Conservation (phyloP, 495 filamentous ascomycete genomes). For the Xylaria curta region DNA sequence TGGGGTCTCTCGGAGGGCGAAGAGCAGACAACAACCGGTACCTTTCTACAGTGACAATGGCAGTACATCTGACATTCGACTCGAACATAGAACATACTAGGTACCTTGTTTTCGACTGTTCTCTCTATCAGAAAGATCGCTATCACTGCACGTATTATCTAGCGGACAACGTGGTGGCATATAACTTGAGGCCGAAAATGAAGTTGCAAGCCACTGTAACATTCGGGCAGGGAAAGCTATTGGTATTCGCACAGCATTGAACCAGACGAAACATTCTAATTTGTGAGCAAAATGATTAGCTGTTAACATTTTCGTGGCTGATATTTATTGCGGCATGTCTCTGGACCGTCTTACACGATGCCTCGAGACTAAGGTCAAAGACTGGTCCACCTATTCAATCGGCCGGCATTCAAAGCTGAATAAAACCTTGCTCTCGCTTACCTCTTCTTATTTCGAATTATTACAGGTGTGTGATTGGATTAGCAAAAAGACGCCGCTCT, state of each 20-base stretch:
- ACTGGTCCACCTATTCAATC: not conserved
- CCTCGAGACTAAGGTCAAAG: not conserved
- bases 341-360: conserved; percentile 14
- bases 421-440: not conserved
- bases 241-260: not conserved
- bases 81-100: not conserved
- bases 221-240: not conserved
- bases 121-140: not conserved
- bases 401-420: conserved; percentile 1
- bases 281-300: not conserved
- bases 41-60: not conserved
- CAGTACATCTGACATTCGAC: not conserved
- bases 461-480: not conserved
- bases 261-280: not conserved
- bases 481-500: not conserved
- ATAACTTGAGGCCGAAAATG: not conserved
- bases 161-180: not conserved
- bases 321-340: conserved; percentile 5
- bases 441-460: not conserved
- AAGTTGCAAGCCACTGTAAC: not conserved
- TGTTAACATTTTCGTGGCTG: not conserved
- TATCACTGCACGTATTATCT: not conserved
- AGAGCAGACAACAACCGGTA: not conserved
- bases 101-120: not conserved
- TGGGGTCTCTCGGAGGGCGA: not conserved